Evolutionary conservation across 768 basidiomycete species (phyloP).

Genomic region (Amyloporia xantha): DNA sequence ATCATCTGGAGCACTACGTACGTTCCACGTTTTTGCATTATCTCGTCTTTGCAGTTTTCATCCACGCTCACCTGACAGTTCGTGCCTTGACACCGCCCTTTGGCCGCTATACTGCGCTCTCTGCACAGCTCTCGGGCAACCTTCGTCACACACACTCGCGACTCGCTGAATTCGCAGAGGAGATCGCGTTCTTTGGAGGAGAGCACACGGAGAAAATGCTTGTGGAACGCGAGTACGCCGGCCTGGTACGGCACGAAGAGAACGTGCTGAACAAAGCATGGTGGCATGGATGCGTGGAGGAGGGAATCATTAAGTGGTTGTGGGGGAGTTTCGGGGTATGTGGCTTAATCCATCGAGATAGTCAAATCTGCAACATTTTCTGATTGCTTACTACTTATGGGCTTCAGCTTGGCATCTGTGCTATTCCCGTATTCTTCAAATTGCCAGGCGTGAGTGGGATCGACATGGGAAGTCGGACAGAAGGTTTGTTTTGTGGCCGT

Average conservation of each 20-base stretch:
- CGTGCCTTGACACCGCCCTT: conserved; percentile 87
- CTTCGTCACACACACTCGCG: conserved; percentile 90
- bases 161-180: conserved; percentile 82
- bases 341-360: no score
- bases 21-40: conserved; percentile 21
- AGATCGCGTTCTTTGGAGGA: conserved; percentile 83
- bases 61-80: no score
- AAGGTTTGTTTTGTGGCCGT: conserved; percentile 46
- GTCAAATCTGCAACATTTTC: no score
- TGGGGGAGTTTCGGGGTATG: conserved; percentile 93
- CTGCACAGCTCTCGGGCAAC: conserved; percentile 82
- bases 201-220: conserved; percentile 88
- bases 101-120: conserved; percentile 83
- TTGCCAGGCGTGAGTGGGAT: conserved; percentile 57
- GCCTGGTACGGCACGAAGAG: conserved; percentile 80
- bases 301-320: conserved; percentile 93
- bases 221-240: conserved; percentile 83
- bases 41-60: no score
- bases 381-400: neutral
- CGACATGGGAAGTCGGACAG: conserved; percentile 85
- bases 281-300: conserved; percentile 90
- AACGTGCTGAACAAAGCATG: conserved; percentile 72
- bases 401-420: conserved; percentile 80
- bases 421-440: conserved; percentile 89
- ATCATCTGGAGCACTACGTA: conserved; percentile 72